phyloP scores from a whole-genome alignment of 2,329 filamentous ascomycete species.

The Penicillium occitanis region DNA sequence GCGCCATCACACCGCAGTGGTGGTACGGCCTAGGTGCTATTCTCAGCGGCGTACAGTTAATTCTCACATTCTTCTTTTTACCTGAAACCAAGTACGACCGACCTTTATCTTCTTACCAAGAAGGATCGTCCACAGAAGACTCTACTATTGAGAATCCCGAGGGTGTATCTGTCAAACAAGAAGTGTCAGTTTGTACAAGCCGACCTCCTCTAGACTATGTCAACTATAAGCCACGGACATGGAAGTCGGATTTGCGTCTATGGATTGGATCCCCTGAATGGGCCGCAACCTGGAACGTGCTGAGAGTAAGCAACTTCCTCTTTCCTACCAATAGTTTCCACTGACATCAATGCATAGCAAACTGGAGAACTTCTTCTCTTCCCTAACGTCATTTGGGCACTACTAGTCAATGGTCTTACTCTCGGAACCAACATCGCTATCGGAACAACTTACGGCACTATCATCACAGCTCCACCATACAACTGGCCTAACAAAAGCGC shows the following conservation, averaged over 20 bases:
- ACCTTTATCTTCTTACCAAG: slow-evolving; percentile 39
- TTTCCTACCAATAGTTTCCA: not conserved
- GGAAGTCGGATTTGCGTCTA: slow-evolving; percentile 37
- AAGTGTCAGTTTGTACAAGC: slow-evolving; percentile 6
- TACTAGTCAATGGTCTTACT: slow-evolving; percentile 42
- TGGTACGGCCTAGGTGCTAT: slow-evolving; percentile 48
- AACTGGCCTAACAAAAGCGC: slow-evolving; percentile 38
- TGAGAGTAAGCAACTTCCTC: slow-evolving; percentile 24
- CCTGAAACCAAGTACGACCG: slow-evolving; percentile 48
- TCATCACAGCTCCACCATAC: slow-evolving; percentile 39
- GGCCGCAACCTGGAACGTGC: slow-evolving; percentile 28
- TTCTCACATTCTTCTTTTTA: slow-evolving; percentile 42
- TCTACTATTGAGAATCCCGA: slow-evolving; percentile 22
- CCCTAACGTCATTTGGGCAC: slow-evolving; percentile 46
- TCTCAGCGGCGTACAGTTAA: slow-evolving; percentile 34
- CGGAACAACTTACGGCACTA: slow-evolving; percentile 43
- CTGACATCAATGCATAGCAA: slow-evolving; percentile 27
- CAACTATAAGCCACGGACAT: slow-evolving; percentile 40
- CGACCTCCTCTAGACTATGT: slow-evolving; percentile 36
- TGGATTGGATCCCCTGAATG: slow-evolving; percentile 44
- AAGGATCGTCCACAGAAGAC: slow-evolving; percentile 26
- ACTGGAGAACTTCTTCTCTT: slow-evolving; percentile 39
- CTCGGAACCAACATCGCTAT: slow-evolving; percentile 47
- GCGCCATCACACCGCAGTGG: slow-evolving; percentile 41
- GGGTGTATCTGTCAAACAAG: slow-evolving; percentile 21